Base-by-base conservation (phyloP, 164 flowering plant genomes). In the Annona cherimola region DNA sequence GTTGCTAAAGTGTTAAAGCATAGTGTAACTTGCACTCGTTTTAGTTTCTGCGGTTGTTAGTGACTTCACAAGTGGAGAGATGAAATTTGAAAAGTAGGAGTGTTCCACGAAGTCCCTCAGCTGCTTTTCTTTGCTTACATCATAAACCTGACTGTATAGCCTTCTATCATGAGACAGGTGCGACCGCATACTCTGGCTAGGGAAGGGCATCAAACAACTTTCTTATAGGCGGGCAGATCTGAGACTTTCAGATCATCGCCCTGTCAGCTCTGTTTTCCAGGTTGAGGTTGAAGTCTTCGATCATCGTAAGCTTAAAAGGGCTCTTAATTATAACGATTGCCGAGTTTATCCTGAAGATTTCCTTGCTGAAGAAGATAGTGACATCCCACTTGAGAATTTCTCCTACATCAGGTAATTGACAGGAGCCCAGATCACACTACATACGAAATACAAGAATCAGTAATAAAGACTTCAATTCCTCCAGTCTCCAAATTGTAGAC, bases 121-220 rank as follows among this genome's bases (percentile, higher is more conserved):
- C 57, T 16, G 14, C 8, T 50, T 50, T 50, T 50, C 57, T 50
- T 50, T 50, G 14, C 14, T 50, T 50, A 50, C 57, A 50, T 50
- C 57, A 50, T 59, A 39, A 54, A 18, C 12, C n/a, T 69, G 5
- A 40, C 44, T 63, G 12, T 9, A 7, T 16, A n/a, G 18, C n/a
- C 45, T 68, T 68, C 61, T 26, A 26, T 71, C 18, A 40, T 26
- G 9, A 42, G 81, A 82, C 85, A 95, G 99, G 98, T 96, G 99
- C 78, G 99, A 96, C 67, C 86, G 99, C 18, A 88, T 96, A 77
- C 81, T 93, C 3, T 93, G 96, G 97, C 77, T 82, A 1, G 99
- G 99, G 59, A 89, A 86, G 78, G 90, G 89, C 50, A 87, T 96
- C 75, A 90, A 80, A 71, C 99, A 93, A 70, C 84, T 91, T n/a